Base-by-base conservation (phyloP, 371 early-diverging fungal genomes). In the Apophysomyces trapeziformis region DNA sequence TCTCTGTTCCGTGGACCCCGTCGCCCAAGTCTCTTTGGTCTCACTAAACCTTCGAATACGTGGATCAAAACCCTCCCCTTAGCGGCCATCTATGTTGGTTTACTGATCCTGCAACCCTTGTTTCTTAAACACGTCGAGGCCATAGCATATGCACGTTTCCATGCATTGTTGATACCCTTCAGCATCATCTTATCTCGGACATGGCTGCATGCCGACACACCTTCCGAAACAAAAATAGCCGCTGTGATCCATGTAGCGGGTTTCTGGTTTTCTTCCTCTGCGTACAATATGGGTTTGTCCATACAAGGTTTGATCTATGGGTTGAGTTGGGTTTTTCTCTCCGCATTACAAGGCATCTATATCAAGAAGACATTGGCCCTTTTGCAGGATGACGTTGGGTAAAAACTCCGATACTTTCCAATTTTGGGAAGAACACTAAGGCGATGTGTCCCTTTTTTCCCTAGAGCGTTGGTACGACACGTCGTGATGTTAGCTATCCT, bases 371-470 rank as follows among this genome's bases (percentile, higher is more conserved):
- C 54, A 50, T 50, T 50, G 54, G 54, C 54, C 5, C 54, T 26
- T 21, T 50, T 50, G 54, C 54, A 50, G 21, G 54, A 50, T 50
- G 54, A 50, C 21, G 54, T 50, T 21, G n/a, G 54, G 54, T 50
- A 50, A 50, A 50, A 18, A n/a, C 21, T 21, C 18, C 54, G 54
- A 47, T 21, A 50, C 54, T 0, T 43, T 14, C 43, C 41, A 41
- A 41, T 41, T 41, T 41, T 26, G 32, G 32, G 3, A 26, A 26
- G 32, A 26, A 26, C 1, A 26, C 32, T 26, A 26, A 26, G 32
- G 32, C 32, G 21, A 50, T 7, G 21, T 50, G 18, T 21, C 9
- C 18, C 54, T 9, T 9, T 26, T 9, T 26, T 21, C 8, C 7
- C 16, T 50, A 50, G 54, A 11, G 2, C 54, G 21, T 50, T 50